phyloP scores from a whole-genome alignment of 768 basidiomycete species.

The Boletus rubropictus region DNA sequence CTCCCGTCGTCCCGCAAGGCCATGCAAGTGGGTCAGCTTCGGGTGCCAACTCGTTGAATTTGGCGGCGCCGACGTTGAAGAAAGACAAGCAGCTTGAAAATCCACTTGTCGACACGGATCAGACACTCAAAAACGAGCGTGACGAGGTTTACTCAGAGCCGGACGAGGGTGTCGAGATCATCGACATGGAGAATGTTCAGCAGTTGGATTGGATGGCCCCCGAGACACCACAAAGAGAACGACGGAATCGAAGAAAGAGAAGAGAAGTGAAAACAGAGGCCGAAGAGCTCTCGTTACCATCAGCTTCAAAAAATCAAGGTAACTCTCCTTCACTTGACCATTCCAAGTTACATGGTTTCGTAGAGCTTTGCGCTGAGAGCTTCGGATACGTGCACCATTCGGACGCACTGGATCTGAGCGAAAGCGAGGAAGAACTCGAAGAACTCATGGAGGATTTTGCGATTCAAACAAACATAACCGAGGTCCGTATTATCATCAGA shows the following conservation, averaged over 20 bases:
- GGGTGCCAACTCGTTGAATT: constrained; percentile 47
- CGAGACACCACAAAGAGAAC: constrained; percentile 57
- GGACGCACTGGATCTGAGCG: constrained; percentile 64
- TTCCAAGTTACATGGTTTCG: not conserved
- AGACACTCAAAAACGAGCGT: constrained; percentile 33
- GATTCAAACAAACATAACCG: constrained; percentile 32
- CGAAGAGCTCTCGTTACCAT: constrained; percentile 34
- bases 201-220: constrained; percentile 89
- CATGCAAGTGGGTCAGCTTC: constrained; percentile 33
- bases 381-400: constrained; percentile 39
- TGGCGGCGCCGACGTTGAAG: constrained; percentile 47
- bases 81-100: constrained; percentile 35
- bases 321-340: not conserved
- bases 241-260: constrained; percentile 30
- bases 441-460: constrained; percentile 71
- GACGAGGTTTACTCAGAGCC: constrained; percentile 80
- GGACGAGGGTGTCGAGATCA: constrained; percentile 81
- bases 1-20: constrained; percentile 42
- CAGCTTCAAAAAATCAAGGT: too few relatives aligned
- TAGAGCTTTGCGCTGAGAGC: constrained; percentile 4
- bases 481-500: constrained; percentile 30
- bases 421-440: constrained; percentile 74
- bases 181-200: constrained; percentile 74
- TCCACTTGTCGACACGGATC: constrained; percentile 17
- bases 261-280: constrained; percentile 39